Percentiles rank a stretch among this genome's conserved stretches.
Evolutionary conservation across 805 yeast species (phyloP).

Genomic region (Wickerhamomyces bisporus): DNA sequence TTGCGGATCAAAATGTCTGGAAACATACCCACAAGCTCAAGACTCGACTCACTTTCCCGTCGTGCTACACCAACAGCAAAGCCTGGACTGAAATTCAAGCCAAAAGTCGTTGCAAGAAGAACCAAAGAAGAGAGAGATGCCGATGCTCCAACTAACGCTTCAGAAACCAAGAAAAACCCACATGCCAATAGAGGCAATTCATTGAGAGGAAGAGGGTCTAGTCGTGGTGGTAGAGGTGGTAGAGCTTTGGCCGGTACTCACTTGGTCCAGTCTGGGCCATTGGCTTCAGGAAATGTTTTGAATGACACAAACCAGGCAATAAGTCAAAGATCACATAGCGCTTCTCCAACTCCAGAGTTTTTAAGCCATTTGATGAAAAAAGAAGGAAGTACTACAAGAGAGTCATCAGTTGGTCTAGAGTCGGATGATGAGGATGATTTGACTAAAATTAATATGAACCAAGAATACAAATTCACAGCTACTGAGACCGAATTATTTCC

Average conservation of each 20-base stretch:
- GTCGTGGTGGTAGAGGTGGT: constrained; percentile 20
- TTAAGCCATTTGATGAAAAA: constrained; percentile 30
- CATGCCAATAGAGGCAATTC: constrained; percentile 8
- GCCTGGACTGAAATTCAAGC: constrained; percentile 70
- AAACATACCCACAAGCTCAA: constrained; percentile 18
- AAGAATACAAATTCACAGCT: constrained; percentile 42
- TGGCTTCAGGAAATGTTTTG: constrained; percentile 52
- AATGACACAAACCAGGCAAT: constrained; percentile 16
- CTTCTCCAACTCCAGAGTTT: constrained; percentile 38
- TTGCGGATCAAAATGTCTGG: constrained; percentile 15
- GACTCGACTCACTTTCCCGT: constrained; percentile 36
- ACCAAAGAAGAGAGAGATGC: constrained; percentile 80
- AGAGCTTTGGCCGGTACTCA: constrained; percentile 43
- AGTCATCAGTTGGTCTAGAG: constrained; percentile 23
- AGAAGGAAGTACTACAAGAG: constrained; percentile 17
- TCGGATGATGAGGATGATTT: constrained; percentile 37
- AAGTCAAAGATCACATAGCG: constrained; percentile 17
- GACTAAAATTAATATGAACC: constrained; percentile 58
- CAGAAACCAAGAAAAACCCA: constrained; percentile 6
- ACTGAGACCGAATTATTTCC: constrained; percentile 61
- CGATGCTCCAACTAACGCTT: constrained; percentile 45
- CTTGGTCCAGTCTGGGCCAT: constrained; percentile 67
- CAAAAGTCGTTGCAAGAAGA: constrained; percentile 82
- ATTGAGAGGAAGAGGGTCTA: constrained; percentile 13
- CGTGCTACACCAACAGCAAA: constrained; percentile 29